phyloP scores from a whole-genome alignment of 257 asterid genomes.

The Sherardia arvensis region DNA sequence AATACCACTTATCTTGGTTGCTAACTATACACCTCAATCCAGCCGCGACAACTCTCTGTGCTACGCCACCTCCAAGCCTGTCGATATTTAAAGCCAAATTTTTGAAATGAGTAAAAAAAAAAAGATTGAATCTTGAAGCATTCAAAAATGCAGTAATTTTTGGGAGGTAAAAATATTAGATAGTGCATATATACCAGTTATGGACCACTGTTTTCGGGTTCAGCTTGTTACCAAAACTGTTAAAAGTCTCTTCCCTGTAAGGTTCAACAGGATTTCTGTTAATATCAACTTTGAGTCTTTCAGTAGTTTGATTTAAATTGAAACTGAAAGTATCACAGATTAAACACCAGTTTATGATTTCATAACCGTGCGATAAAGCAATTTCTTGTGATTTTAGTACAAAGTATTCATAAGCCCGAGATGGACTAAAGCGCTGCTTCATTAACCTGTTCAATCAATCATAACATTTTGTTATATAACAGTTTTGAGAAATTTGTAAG shows the following conservation, averaged over 20 bases:
- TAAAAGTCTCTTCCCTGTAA: conserved; percentile 93
- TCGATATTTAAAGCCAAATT: neutral
- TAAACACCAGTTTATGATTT: conserved; percentile 74
- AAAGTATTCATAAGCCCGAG: conserved; percentile 63
- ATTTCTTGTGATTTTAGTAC: conserved; percentile 77
- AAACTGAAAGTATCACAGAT: neutral
- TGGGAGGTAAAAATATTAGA: no score
- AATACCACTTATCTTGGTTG: conserved; percentile 88
- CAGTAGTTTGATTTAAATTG: neutral
- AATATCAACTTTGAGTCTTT: neutral
- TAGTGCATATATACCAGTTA: conserved; percentile 44
- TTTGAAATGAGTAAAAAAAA: no score
- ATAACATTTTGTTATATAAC: neutral
- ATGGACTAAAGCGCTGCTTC: conserved; percentile 27
- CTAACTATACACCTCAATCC: conserved; percentile 89
- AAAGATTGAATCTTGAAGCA: no score
- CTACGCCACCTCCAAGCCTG: conserved; percentile 87
- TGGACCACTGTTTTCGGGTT: conserved; percentile 78
- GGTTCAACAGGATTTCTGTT: neutral
- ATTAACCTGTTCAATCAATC: conserved; percentile 38
- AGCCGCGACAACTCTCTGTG: conserved; percentile 51
- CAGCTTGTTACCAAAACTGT: conserved; percentile 76
- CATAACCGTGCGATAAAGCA: conserved; percentile 82
- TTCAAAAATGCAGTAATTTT: no score
- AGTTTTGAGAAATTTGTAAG: no score